Base-by-base conservation (phyloP, 2,329 filamentous ascomycete genomes). In the Metarhizium album region DNA sequence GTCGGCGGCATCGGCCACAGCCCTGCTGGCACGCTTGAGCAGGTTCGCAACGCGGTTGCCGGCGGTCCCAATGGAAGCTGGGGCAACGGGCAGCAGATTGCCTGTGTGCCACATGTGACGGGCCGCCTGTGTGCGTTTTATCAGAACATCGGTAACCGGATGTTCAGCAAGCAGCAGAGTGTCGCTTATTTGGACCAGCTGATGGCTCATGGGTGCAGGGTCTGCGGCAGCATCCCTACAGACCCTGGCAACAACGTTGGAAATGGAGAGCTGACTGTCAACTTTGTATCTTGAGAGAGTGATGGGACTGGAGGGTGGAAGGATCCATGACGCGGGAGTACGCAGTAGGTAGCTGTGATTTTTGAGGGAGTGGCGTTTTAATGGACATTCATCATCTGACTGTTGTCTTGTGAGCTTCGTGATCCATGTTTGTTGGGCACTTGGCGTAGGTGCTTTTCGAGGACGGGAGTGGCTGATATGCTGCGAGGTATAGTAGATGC, bases 231-330 rank as follows among this genome's bases (percentile, higher is more conserved):
- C 38, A 46, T 52, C 11, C 54, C 54, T 16, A 55, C 54, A 8
- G 50, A 55, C 13, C 31, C 45, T 49, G 52, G 54, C n/a, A 55
- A 55, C 42, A 50, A 52, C 35, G 45, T 42, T 13, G 31, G 31
- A 35, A 54, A 55, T 31, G 54, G 54, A 7, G n/a, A 54, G 45
- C 27, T 54, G 20, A 54, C 54, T n/a, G 54, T 55, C 43, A 55
- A 55, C 50, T 52, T 23, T 40, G 50, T 54, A 22, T n/a, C 14
- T 22, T 46, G 14, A 20, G 2, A 29, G 7, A 29, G 7, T 29
- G 27, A 29, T 7, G 27, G 7, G 11, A 29, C 11, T 29, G 27
- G 27, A 29, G 27, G 11, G 27, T 11, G 27, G 11, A 29, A 2
- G 27, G 27, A 9, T 11, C 27, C 27, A 29, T 29, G 27, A 3